Base-by-base conservation (phyloP, 805 yeast genomes). In the Maudiozyma pseudohumilis region DNA sequence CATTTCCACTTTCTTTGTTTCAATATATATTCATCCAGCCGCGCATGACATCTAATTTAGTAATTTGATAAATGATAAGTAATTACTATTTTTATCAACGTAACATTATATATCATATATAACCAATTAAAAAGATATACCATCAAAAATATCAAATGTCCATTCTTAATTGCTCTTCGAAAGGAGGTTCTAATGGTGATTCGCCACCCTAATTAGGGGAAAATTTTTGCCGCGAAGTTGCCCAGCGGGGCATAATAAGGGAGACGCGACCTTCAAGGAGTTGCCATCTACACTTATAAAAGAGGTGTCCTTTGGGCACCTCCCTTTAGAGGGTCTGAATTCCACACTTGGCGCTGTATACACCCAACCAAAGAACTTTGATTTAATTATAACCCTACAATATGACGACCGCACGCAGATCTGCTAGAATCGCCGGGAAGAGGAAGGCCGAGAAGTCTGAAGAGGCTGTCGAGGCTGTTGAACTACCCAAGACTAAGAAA, bases 321-420 rank as follows among this genome's bases (percentile, higher is more conserved):
- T n/a, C 13, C 6, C 13, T 8, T 26, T 26, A 8, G 13, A 26
- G 13, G 29, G 29, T 26, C 13, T 12, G 13, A 26, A n/a, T 23
- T 11, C 11, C 8, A 8, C 11, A 23, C 25, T 9, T 11, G 25
- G 8, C 25, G 11, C 25, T 9, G 11, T 23, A 23, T 23, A 9
- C 25, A 9, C 11, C 25, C n/a, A n/a, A n/a, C n/a, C n/a, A n/a
- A n/a, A n/a, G n/a, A n/a, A n/a, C n/a, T n/a, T n/a, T n/a, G n/a
- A n/a, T n/a, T n/a, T n/a, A n/a, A n/a, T n/a, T n/a, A n/a, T n/a
- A n/a, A 23, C 11, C 11, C n/a, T n/a, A n/a, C n/a, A n/a, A n/a
- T 17, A 39, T 42, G 43, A 31, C 33, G 3, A 60, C 48, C 41
- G 30, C 59, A 33, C 56, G 63, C 42, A 59, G 61, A 32, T 58